A percentile compares a stretch with the other conserved stretches of the same genome.
Evolutionary conservation across 306 rosid genomes (phyloP).

Genomic region (Dalbergia cultrata): DNA sequence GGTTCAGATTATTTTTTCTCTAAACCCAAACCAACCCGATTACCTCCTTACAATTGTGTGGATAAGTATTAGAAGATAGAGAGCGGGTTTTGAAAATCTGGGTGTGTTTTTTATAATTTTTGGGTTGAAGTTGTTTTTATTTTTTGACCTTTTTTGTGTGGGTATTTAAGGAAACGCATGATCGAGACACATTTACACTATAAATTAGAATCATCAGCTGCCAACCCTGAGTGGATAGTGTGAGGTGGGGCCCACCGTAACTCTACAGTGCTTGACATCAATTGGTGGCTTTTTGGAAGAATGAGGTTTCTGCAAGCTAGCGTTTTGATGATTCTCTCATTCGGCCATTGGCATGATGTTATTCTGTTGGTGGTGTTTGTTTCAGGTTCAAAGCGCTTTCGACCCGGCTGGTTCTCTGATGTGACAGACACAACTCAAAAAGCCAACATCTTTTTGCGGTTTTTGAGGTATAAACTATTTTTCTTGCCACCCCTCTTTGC

Average conservation of each 20-base stretch:
- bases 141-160: not conserved
- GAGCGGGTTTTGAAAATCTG: constrained; percentile 18
- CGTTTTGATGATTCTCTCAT: not conserved
- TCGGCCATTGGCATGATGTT: not conserved
- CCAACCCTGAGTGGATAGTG: not conserved
- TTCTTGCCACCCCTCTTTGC: too few species aligned
- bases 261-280: not conserved
- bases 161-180: constrained; percentile 19
- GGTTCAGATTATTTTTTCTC: too few species aligned
- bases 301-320: not conserved
- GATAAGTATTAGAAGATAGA: not conserved
- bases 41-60: constrained; percentile 2
- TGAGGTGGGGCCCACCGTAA: not conserved
- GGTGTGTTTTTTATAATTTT: not conserved
- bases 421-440: constrained; percentile 17
- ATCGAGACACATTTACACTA: not conserved
- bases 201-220: not conserved
- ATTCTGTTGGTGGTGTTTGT: not conserved
- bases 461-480: constrained; percentile 21
- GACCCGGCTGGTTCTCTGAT: not conserved
- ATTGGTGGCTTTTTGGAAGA: not conserved
- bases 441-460: constrained; percentile 7
- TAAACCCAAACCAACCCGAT: too few species aligned
- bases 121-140: not conserved
- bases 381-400: constrained; percentile 20